These are phyloP conservation scores for Picocystis sp. DNA, from an alignment of 163 green algal species.

Conservation along the genomic window DNA sequence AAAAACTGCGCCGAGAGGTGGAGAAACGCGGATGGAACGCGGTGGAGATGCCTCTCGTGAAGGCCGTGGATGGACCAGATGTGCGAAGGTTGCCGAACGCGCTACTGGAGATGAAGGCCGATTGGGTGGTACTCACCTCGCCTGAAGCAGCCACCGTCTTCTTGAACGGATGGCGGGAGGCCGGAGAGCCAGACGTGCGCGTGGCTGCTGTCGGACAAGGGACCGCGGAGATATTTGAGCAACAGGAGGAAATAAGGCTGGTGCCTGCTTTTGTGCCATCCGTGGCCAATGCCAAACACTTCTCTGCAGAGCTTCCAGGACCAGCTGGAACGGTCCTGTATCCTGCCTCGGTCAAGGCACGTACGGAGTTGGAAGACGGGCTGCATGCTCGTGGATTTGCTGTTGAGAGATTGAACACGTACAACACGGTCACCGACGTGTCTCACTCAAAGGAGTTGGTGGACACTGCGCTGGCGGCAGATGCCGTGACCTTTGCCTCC, in stretches of 20 bases:
- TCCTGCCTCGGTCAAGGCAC: conserved; percentile 64
- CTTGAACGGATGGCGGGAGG: conserved; percentile 52
- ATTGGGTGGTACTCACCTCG: conserved; percentile 64
- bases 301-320: conserved; percentile 51
- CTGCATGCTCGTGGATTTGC: conserved; percentile 46
- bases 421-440: conserved; percentile 51
- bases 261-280: conserved; percentile 9
- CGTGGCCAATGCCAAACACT: conserved; percentile 32
- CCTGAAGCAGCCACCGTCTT: conserved; percentile 79
- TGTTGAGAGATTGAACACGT: conserved; percentile 72
- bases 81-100: conserved; percentile 13
- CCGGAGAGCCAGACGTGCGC: conserved; percentile 36
- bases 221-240: conserved; percentile 36
- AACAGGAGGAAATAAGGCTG: too few species aligned
- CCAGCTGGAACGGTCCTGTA: conserved; percentile 54
- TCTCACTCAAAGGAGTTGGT: conserved; percentile 17
- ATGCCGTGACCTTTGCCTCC: conserved; percentile 66
- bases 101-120: conserved; percentile 25
- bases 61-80: conserved; percentile 58
- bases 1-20: conserved; percentile 39
- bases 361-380: conserved; percentile 47
- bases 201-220: conserved; percentile 68
- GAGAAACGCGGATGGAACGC: conserved; percentile 22
- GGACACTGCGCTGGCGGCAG: conserved; percentile 25
- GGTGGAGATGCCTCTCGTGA: conserved; percentile 73